A percentile compares a stretch with the other conserved stretches of the same genome.
These are phyloP conservation scores for Gracilaria domingensis DNA, from an alignment of 23 red algal species.

Conservation along the genomic window DNA sequence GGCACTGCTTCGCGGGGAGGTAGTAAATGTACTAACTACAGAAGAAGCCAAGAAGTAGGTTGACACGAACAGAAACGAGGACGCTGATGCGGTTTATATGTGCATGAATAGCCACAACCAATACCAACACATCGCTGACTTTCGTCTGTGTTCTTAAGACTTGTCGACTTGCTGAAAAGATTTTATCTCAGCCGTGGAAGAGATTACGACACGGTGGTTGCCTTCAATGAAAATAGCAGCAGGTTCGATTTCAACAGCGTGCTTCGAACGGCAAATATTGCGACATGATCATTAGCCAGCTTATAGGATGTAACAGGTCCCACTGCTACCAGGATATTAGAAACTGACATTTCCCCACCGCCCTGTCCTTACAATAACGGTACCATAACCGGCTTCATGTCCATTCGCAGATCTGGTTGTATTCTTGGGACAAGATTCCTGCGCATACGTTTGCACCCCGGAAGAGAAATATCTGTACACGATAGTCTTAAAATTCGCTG, in stretches of 20 bases:
- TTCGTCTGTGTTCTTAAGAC: background rate
- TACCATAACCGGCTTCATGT: too few relatives aligned
- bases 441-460: too few relatives aligned
- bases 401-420: too few relatives aligned
- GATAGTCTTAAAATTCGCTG: too few relatives aligned
- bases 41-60: conserved; percentile 64
- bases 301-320: background rate
- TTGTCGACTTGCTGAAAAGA: conserved; percentile 53
- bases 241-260: conserved; percentile 66
- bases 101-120: background rate
- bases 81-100: background rate
- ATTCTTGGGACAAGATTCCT: too few relatives aligned
- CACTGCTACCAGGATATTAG: too few relatives aligned
- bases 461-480: too few relatives aligned
- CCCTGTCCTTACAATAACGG: too few relatives aligned
- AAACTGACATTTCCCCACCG: too few relatives aligned
- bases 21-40: conserved; percentile 58
- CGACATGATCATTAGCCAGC: background rate
- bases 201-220: conserved; percentile 73
- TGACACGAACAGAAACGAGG: background rate
- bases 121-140: background rate
- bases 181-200: conserved; percentile 63
- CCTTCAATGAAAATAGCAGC: conserved; percentile 61
- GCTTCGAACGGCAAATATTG: conserved; percentile 49
- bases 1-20: conserved; percentile 71